Percentiles rank a stretch among this genome's conserved stretches.
phyloP scores from a whole-genome alignment of 129 eudicot genomes.

The Flaveria brownii region DNA sequence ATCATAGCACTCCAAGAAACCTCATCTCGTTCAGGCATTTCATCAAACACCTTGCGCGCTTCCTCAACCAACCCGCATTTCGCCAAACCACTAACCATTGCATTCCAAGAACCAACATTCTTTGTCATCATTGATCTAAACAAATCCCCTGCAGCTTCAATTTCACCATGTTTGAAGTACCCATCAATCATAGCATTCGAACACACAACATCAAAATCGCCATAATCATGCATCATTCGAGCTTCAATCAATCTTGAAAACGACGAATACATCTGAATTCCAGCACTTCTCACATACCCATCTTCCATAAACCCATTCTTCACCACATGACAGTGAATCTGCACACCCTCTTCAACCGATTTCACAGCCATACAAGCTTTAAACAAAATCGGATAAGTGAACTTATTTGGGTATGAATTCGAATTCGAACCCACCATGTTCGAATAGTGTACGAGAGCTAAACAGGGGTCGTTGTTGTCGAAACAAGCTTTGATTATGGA shows the following conservation, averaged over 20 bases:
- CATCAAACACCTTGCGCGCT: conserved; percentile 43
- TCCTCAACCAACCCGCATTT: conserved; percentile 47
- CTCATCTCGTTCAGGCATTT: conserved; percentile 55
- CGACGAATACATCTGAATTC: conserved; percentile 58
- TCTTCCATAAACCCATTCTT: conserved; percentile 54
- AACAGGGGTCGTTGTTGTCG: conserved; percentile 36
- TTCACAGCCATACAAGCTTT: conserved; percentile 43
- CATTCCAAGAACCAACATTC: conserved; percentile 61
- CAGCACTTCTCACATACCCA: conserved; percentile 56
- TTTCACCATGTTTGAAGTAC: conserved; percentile 47
- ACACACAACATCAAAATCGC: conserved; percentile 52
- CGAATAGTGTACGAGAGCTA: conserved; percentile 33
- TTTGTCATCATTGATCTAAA: conserved; percentile 28
- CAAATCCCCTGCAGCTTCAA: conserved; percentile 44
- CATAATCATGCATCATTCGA: conserved; percentile 40
- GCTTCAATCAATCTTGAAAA: conserved; percentile 47
- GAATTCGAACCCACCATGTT: conserved; percentile 43
- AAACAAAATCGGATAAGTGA: conserved; percentile 52
- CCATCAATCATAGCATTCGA: conserved; percentile 74
- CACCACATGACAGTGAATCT: conserved; percentile 52
- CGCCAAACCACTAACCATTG: conserved; percentile 50
- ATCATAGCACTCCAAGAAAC: conserved; percentile 72
- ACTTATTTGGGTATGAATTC: conserved; percentile 48
- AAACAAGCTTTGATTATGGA: conserved; percentile 50
- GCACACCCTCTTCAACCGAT: conserved; percentile 38